These are phyloP conservation scores for Debaryomyces psychrophilus DNA, from an alignment of 1,139 yeast species.

Conservation along the genomic window DNA sequence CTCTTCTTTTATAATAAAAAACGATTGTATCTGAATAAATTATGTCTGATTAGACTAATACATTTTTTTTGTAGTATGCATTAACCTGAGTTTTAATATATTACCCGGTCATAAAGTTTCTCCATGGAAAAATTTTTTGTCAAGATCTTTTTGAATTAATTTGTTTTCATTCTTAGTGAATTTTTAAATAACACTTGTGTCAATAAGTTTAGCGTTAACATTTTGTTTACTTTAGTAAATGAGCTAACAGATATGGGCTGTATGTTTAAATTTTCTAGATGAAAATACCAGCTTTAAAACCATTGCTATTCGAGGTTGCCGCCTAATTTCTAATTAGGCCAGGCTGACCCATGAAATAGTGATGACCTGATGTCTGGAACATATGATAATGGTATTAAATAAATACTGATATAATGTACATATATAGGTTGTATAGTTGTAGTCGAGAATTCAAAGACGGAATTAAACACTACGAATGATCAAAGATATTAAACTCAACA, in stretches of 20 bases:
- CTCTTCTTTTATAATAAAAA: not conserved
- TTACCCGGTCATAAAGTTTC: constrained; percentile 10
- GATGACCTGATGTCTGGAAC: constrained; percentile 84
- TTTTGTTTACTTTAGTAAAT: constrained; percentile 5
- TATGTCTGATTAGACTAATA: not conserved
- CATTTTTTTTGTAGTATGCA: not conserved
- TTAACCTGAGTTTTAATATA: not conserved
- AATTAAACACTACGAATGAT: not conserved
- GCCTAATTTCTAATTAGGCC: constrained; percentile 37
- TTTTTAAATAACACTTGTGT: constrained; percentile 13
- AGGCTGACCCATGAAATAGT: constrained; percentile 79
- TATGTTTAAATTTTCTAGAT: constrained; percentile 29
- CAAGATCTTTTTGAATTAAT: not conserved
- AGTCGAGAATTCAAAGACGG: not conserved
- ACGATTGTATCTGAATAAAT: constrained; percentile 1
- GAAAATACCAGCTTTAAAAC: constrained; percentile 57
- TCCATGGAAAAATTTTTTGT: not conserved
- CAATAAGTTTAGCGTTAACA: constrained; percentile 26
- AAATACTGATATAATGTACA: constrained; percentile 6
- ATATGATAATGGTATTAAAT: constrained; percentile 25
- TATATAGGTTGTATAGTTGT: constrained; percentile 1
- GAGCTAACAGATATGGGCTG: constrained; percentile 24
- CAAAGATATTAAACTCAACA: constrained; percentile 14
- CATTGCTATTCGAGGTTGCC: constrained; percentile 95
- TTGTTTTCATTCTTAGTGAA: constrained; percentile 11